Percentiles rank a stretch among this genome's conserved stretches.
These are phyloP conservation scores for Entomortierella beljakovae DNA, from an alignment of 192 early-diverging fungal species.

Conservation along the genomic window DNA sequence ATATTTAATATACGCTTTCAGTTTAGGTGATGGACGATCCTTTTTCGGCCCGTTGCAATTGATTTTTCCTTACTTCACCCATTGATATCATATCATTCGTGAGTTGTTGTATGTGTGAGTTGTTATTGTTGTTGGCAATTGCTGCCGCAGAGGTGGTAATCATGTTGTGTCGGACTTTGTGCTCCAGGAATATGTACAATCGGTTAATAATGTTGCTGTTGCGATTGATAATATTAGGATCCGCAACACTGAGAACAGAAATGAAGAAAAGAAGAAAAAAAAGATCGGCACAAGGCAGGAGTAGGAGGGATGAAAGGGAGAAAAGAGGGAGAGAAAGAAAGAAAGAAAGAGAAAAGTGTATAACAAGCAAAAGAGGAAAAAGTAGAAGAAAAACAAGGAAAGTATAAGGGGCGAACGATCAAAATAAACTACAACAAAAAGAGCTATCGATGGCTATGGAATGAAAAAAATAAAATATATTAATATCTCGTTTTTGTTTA, in stretches of 20 bases:
- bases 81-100: constrained; percentile 38
- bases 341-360: not conserved
- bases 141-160: constrained; percentile 40
- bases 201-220: not conserved
- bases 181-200: not conserved
- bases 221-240: too few relatives aligned
- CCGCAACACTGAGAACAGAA: too few relatives aligned
- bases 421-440: too few relatives aligned
- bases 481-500: not conserved
- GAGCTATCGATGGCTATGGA: too few relatives aligned
- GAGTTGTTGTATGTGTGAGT: constrained; percentile 21
- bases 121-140: not conserved
- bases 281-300: constrained; percentile 14
- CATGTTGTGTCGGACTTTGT: constrained; percentile 4
- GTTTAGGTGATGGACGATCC: too few relatives aligned
- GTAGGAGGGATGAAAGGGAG: not conserved
- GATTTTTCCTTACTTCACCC: constrained; percentile 20
- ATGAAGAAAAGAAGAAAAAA: not conserved
- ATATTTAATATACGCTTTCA: not conserved
- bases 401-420: too few relatives aligned
- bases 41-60: too few relatives aligned
- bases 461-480: not conserved
- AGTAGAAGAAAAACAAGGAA: not conserved
- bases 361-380: not conserved
- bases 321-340: not conserved